Percentiles rank a stretch among this genome's conserved stretches.
Evolutionary conservation across 2,329 filamentous ascomycete genomes (phyloP).

Genomic region (Samsoniella hepiali): DNA sequence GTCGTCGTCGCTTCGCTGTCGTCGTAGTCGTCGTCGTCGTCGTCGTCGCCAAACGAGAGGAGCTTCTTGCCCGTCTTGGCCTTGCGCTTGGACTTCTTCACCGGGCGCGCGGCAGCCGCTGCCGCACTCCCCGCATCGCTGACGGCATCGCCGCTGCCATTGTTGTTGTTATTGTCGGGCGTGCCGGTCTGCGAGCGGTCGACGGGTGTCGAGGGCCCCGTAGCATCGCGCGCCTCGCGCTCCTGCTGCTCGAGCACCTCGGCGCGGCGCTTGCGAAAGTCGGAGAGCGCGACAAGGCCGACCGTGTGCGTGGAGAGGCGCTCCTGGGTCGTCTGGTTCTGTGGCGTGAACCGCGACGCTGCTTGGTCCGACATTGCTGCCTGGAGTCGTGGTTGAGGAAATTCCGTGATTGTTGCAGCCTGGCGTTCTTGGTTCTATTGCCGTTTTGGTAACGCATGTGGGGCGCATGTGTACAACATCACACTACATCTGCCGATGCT

Average conservation of each 20-base stretch:
- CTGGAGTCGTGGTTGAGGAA: slow-evolving; percentile 4
- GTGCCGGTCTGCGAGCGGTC: slow-evolving; percentile 48
- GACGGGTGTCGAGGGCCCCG: slow-evolving; percentile 42
- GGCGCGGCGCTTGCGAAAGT: slow-evolving; percentile 93
- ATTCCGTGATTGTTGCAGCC: not conserved
- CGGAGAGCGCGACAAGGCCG: slow-evolving; percentile 84
- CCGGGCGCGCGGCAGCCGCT: slow-evolving; percentile 24
- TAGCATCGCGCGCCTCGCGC: slow-evolving; percentile 67
- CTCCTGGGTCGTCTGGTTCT: slow-evolving; percentile 74
- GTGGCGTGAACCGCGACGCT: slow-evolving; percentile 66
- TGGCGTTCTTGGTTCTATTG: not conserved
- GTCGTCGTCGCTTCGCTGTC: slow-evolving; percentile 27
- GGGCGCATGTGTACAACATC: not conserved
- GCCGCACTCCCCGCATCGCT: slow-evolving; percentile 32
- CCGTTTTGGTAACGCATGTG: not conserved
- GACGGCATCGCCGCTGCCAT: slow-evolving; percentile 22
- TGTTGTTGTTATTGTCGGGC: slow-evolving; percentile 35
- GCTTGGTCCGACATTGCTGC: slow-evolving; percentile 40
- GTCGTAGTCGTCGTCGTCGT: slow-evolving; percentile 48
- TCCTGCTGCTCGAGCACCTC: slow-evolving; percentile 92
- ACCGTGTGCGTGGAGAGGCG: slow-evolving; percentile 82
- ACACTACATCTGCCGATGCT: not conserved
- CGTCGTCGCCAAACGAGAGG: slow-evolving; percentile 67
- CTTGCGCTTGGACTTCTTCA: slow-evolving; percentile 40
- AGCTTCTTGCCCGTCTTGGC: slow-evolving; percentile 43